A percentile compares a stretch with the other conserved stretches of the same genome.
These are phyloP conservation scores for Manihot esculenta DNA, from an alignment of 441 rosid species.

Conservation along the genomic window DNA sequence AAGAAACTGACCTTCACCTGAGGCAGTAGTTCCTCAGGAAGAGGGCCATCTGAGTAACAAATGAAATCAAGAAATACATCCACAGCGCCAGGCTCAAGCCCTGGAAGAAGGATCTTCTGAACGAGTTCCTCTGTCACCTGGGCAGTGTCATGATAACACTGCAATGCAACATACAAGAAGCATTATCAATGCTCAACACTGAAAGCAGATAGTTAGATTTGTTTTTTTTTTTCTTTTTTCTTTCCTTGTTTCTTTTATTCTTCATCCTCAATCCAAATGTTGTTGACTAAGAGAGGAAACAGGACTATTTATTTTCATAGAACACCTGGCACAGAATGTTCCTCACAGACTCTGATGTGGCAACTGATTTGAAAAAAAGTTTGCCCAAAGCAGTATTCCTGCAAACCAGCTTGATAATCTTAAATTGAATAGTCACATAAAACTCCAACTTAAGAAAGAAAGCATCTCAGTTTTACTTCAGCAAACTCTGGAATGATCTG, in stretches of 20 bases:
- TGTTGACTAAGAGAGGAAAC: not conserved
- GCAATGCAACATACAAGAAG: slow-evolving; percentile 29
- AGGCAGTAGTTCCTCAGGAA: slow-evolving; percentile 86
- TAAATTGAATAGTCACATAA: not conserved
- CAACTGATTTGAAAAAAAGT: slow-evolving; percentile 59
- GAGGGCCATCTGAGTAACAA: slow-evolving; percentile 86
- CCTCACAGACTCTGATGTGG: slow-evolving; percentile 62
- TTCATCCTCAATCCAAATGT: not conserved
- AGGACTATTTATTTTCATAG: not conserved
- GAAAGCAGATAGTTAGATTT: not conserved
- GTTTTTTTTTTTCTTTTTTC: not conserved
- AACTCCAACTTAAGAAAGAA: slow-evolving; percentile 9
- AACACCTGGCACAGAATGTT: slow-evolving; percentile 77
- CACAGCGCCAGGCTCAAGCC: slow-evolving; percentile 83
- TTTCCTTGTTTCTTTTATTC: no score
- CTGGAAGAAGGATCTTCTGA: slow-evolving; percentile 70
- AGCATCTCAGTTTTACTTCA: slow-evolving; percentile 47
- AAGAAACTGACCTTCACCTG: slow-evolving; percentile 57
- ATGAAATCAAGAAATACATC: slow-evolving; percentile 91
- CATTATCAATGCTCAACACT: not conserved
- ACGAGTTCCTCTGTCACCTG: slow-evolving; percentile 91
- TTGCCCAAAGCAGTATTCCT: slow-evolving; percentile 77
- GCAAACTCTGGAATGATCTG: slow-evolving; percentile 70
- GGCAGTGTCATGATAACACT: slow-evolving; percentile 77
- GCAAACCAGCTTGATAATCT: slow-evolving; percentile 24